Conservation (phyloP, 805 yeast species). For the Starmerella stigmatis region DNA sequence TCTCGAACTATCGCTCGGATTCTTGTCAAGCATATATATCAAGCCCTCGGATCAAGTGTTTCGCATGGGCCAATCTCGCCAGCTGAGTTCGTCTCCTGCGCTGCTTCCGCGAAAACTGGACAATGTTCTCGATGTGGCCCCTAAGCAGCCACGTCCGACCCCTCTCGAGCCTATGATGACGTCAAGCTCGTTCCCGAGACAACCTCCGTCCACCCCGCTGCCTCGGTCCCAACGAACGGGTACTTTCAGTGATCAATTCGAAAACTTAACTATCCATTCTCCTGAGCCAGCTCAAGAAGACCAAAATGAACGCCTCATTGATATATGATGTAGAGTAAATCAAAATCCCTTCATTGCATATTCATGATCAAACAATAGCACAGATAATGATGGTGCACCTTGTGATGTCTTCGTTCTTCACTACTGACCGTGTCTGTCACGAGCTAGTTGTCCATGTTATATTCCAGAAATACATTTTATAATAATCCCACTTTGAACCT, state of each 20-base stretch:
- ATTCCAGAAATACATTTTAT: too few species aligned
- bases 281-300: conserved; percentile 9
- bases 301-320: conserved; percentile 23
- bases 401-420: too few species aligned
- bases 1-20: conserved; percentile 68
- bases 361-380: neutral
- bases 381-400: neutral
- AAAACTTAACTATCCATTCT: conserved; percentile 4
- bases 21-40: conserved; percentile 71
- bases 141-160: neutral
- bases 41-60: conserved; percentile 78
- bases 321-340: too few species aligned
- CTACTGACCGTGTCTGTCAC: too few species aligned
- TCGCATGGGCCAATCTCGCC: conserved; percentile 33
- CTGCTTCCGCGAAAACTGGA: conserved; percentile 21
- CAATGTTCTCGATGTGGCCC: neutral
- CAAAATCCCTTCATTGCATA: too few species aligned
- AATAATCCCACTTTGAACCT: too few species aligned
- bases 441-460: too few species aligned
- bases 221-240: neutral
- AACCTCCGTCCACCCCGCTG: neutral
- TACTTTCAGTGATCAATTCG: conserved; percentile 14
- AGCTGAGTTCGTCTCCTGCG: conserved; percentile 22
- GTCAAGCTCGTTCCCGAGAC: neutral
- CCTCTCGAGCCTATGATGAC: conserved; percentile 1